phyloP scores from a whole-genome alignment of 75 land plant species.

The Larix kaempferi region DNA sequence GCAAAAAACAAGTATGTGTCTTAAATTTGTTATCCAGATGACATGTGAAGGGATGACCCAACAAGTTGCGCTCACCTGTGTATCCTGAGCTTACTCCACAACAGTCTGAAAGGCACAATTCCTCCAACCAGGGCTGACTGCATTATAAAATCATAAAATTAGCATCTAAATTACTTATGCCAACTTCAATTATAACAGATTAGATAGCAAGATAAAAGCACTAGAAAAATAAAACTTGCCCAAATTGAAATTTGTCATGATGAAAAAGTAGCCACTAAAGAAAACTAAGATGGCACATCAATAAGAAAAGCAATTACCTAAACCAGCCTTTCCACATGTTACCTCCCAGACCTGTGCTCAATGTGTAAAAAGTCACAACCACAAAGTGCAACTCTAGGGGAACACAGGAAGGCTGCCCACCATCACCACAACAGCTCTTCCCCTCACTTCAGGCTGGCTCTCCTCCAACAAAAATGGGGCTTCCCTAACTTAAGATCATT shows the following conservation, averaged over 20 bases:
- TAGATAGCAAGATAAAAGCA: not conserved
- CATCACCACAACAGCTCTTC: too few species aligned
- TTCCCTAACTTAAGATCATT: too few species aligned
- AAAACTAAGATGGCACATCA: not conserved
- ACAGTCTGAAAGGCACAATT: slow-evolving; percentile 58
- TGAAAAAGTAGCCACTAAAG: too few species aligned
- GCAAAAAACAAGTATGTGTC: too few species aligned
- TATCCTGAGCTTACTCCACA: too few species aligned
- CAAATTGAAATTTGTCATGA: not conserved
- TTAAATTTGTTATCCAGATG: not conserved
- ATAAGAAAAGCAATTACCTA: not conserved
- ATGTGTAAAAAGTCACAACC: too few species aligned
- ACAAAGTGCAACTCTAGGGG: too few species aligned
- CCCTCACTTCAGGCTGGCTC: too few species aligned
- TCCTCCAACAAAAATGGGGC: too few species aligned
- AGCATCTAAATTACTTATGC: not conserved
- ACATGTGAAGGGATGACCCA: not conserved
- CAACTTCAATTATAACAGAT: not conserved
- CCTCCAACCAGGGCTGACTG: slow-evolving; percentile 69
- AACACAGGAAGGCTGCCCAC: too few species aligned
- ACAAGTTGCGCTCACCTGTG: not conserved
- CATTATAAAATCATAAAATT: slow-evolving; percentile 7
- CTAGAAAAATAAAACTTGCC: not conserved
- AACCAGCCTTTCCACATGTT: too few species aligned
- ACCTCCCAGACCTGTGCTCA: too few species aligned